phyloP scores from a whole-genome alignment of 1,284 basidiomycete species.

The Ceratobasidium sp. region DNA sequence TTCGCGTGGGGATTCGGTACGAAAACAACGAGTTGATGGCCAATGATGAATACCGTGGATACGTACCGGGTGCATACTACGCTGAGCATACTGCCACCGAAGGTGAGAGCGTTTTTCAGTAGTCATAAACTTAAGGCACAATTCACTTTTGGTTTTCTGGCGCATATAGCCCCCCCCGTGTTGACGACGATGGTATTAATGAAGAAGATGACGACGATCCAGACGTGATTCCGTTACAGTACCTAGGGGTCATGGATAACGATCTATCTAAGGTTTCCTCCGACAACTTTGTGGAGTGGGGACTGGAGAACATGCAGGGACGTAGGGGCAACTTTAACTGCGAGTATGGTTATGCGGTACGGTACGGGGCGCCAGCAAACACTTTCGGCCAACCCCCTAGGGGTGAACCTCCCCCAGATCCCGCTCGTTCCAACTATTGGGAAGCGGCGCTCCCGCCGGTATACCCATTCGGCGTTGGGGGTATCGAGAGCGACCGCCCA shows the following conservation, averaged over 20 bases:
- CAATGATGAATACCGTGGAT: conserved; percentile 19
- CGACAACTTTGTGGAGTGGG: conserved; percentile 3
- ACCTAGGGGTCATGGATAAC: conserved; percentile 12
- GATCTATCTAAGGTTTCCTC: conserved; percentile 10
- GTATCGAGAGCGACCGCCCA: conserved; percentile 54
- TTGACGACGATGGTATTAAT: too few relatives aligned
- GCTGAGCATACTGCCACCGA: not conserved
- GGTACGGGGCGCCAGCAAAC: conserved; percentile 42
- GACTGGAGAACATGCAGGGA: not conserved
- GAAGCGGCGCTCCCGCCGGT: conserved; percentile 58
- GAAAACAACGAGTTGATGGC: conserved; percentile 1
- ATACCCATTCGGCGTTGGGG: conserved; percentile 62
- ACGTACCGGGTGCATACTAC: conserved; percentile 5
- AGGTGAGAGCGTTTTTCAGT: not conserved
- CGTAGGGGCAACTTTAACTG: too few relatives aligned
- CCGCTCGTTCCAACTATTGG: conserved; percentile 49
- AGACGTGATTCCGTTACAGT: conserved; percentile 12
- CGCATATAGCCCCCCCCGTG: too few relatives aligned
- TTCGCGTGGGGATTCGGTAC: conserved; percentile 3
- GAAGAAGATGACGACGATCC: not conserved
- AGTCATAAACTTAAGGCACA: too few relatives aligned
- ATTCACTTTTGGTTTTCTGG: too few relatives aligned
- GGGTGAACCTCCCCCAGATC: not conserved
- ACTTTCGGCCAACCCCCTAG: conserved; percentile 14
- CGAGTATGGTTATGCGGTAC: conserved; percentile 40